Evolutionary conservation across 768 basidiomycete genomes (phyloP), one percentile per base, ranked within the genome.

Genomic region (Hydnomerulius pinastri): DNA sequence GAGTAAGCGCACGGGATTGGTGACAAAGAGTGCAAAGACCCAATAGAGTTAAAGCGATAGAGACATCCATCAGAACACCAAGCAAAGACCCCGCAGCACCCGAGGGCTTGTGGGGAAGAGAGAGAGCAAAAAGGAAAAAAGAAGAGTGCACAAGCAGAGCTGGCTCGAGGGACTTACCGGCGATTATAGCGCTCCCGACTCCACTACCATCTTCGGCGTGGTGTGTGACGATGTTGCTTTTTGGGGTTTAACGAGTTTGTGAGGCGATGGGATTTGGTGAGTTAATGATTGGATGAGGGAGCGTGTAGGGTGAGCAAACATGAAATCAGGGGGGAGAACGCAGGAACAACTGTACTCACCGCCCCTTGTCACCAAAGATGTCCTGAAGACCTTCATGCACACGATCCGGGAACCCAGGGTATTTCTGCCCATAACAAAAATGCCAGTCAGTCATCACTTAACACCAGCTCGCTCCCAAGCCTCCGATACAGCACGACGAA

Each of bases 171-270:
- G 27, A 71, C 79, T 58, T 39, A 84, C 83, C 83, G 2, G 96
- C 96, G 60, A 99, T 97, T 66, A 98, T 97, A 6, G 94, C 93
- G 58, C 90, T 92, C 12, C 97, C 96, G 24, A 98, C 94, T 58
- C 96, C 96, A 56, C 89, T 92, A 43, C 82, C 53, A 67, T 84
- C 54, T 75, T 72, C 57, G 69, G 71, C 55, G 67, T 77, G 54
- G 66, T 77, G 49, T 9, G 73, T 66, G 32, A 57, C 50, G 32
- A 64, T 66, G 53, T 60, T 62, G 23, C 66, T 69, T 92, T 90
- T 65, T n/a, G n/a, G n/a, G n/a, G n/a, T n/a, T n/a, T n/a, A n/a
- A n/a, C n/a, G n/a, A 92, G 92, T 67, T 91, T 92, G 11, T 89
- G 90, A 66, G 61, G n/a, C 39, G 35, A 9, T 48, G 45, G 8